These are phyloP conservation scores for Penicillium sp. DNA, from an alignment of 2,329 filamentous ascomycete genomes.

Conservation along the genomic window DNA sequence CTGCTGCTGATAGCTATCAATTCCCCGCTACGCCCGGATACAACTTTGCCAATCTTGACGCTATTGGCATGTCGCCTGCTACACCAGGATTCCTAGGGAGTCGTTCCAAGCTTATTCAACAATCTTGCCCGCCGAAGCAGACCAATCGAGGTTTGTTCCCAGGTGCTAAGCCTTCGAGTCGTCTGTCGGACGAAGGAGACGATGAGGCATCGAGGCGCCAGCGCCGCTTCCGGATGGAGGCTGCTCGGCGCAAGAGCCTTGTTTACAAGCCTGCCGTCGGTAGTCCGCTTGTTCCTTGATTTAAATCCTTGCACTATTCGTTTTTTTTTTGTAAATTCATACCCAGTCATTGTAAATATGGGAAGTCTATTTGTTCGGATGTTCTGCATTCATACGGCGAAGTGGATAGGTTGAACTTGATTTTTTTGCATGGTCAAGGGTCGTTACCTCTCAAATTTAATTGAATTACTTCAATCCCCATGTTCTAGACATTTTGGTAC, in stretches of 20 bases:
- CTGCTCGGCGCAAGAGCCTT: slow-evolving; percentile 72
- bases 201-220: slow-evolving; percentile 37
- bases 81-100: slow-evolving; percentile 49
- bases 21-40: slow-evolving; percentile 37
- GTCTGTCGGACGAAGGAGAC: slow-evolving; percentile 14
- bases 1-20: slow-evolving; percentile 19
- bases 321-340: slow-evolving; percentile 17
- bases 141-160: slow-evolving; percentile 45
- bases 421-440: background rate
- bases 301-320: slow-evolving; percentile 5
- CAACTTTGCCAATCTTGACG: slow-evolving; percentile 38
- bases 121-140: slow-evolving; percentile 57
- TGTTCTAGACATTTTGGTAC: background rate
- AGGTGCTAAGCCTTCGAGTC: slow-evolving; percentile 5
- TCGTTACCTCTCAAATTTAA: background rate
- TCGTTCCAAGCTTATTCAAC: slow-evolving; percentile 47
- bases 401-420: background rate
- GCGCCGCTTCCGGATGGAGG: slow-evolving; percentile 64
- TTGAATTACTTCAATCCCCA: background rate
- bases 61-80: slow-evolving; percentile 44
- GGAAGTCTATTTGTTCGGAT: slow-evolving; percentile 8
- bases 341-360: slow-evolving; percentile 22
- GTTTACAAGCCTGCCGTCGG: slow-evolving; percentile 74
- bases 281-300: slow-evolving; percentile 63
- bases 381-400: slow-evolving; percentile 2